Evolutionary conservation across 139 green algal species (phyloP).

Genomic region (Coelastrella sp.): DNA sequence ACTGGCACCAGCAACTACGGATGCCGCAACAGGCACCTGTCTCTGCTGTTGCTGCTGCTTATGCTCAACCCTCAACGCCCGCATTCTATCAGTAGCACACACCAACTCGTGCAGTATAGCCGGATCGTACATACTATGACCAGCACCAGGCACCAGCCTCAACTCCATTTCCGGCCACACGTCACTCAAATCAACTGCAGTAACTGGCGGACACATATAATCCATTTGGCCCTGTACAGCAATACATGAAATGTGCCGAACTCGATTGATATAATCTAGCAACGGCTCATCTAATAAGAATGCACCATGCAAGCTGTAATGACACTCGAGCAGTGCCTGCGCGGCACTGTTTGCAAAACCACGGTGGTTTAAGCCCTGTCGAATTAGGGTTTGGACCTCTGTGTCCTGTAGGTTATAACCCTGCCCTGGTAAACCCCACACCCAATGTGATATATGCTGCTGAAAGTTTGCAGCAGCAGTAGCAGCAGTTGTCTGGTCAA

Average conservation of each 20-base stretch:
- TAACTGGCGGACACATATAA: conserved; percentile 72
- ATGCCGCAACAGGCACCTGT: background rate
- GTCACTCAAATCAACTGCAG: conserved; percentile 62
- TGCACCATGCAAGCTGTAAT: conserved; percentile 71
- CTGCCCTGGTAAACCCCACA: conserved; percentile 18
- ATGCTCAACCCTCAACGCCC: background rate
- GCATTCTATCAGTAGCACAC: conserved; percentile 62
- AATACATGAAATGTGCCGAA: conserved; percentile 49
- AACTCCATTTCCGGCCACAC: conserved; percentile 73
- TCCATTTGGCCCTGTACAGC: conserved; percentile 76
- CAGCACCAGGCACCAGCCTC: conserved; percentile 61
- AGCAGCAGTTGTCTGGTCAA: background rate
- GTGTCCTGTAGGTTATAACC: conserved; percentile 34
- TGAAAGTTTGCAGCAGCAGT: background rate
- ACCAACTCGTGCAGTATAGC: conserved; percentile 69
- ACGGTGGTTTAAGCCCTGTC: conserved; percentile 23
- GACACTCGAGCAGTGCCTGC: conserved; percentile 74
- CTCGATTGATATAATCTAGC: conserved; percentile 43
- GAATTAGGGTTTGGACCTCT: conserved; percentile 8
- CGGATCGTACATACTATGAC: conserved; percentile 76
- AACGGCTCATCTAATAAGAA: conserved; percentile 61
- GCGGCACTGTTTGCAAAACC: conserved; percentile 37
- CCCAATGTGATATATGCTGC: conserved; percentile 16
- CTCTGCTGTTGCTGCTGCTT: background rate
- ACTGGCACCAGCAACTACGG: no score